Percentiles rank a stretch among this genome's conserved stretches.
Evolutionary conservation across 495 filamentous ascomycete genomes (phyloP).

Genomic region (Eremomyces bilateralis): DNA sequence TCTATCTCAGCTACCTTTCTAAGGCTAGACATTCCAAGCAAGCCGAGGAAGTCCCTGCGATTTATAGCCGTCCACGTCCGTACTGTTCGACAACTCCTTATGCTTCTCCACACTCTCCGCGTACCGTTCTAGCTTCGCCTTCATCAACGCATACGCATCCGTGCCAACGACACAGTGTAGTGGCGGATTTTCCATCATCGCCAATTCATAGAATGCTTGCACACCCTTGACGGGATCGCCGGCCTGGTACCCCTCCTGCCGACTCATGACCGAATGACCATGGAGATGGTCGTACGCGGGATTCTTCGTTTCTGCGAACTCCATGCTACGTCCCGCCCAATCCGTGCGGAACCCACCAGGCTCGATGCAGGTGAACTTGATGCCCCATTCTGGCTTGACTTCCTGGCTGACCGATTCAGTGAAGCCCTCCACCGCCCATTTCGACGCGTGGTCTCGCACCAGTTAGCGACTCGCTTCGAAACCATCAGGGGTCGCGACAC

Average conservation of each 20-base stretch:
- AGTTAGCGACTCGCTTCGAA: no score
- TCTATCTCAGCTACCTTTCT: no score
- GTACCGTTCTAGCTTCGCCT: constrained; percentile 22
- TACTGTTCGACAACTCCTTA: constrained; percentile 23
- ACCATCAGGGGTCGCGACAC: no score
- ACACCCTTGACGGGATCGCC: constrained; percentile 25
- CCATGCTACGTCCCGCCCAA: constrained; percentile 17
- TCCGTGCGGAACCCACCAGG: constrained; percentile 20
- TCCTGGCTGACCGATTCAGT: constrained; percentile 17
- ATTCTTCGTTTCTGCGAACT: constrained; percentile 19
- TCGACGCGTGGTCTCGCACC: constrained; percentile 20
- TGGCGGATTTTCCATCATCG: constrained; percentile 25
- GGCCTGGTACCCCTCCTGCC: constrained; percentile 20
- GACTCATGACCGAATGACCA: constrained; percentile 17
- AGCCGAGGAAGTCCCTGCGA: no score
- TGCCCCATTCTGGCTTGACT: constrained; percentile 20
- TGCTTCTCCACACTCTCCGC: constrained; percentile 22
- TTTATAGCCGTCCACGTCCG: constrained; percentile 24
- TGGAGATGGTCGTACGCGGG: constrained; percentile 25
- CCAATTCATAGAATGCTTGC: constrained; percentile 26
- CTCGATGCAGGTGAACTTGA: constrained; percentile 18
- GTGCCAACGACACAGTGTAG: constrained; percentile 23
- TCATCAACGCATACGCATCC: constrained; percentile 22
- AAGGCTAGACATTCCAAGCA: no score
- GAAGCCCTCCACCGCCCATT: constrained; percentile 22